These are phyloP conservation scores for Amaranthus cruentus DNA, from an alignment of 148 eudicot species.

Conservation along the genomic window DNA sequence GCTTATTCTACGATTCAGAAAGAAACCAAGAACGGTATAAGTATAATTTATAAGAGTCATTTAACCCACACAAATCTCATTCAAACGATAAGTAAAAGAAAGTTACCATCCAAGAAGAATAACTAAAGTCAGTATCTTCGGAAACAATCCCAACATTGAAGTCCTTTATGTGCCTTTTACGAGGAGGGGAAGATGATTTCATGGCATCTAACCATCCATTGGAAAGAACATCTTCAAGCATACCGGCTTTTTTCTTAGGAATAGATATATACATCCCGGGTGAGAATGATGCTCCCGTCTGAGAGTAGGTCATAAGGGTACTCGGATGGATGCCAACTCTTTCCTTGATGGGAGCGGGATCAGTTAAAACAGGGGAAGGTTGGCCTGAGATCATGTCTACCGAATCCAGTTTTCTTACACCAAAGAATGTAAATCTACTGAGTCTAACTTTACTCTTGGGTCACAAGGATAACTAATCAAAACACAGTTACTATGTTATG, in stretches of 20 bases:
- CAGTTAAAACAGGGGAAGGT: slow-evolving; percentile 63
- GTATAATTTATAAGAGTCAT: too few species aligned
- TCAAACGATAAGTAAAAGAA: too few species aligned
- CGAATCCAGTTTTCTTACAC: background rate
- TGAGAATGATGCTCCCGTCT: slow-evolving; percentile 46
- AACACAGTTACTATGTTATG: too few species aligned
- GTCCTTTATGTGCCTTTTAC: slow-evolving; percentile 55
- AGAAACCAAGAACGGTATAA: background rate
- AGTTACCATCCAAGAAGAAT: slow-evolving; percentile 34
- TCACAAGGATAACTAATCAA: too few species aligned
- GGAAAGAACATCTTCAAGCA: slow-evolving; percentile 68
- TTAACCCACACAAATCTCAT: too few species aligned
- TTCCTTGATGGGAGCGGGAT: slow-evolving; percentile 55
- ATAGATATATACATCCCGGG: slow-evolving; percentile 32
- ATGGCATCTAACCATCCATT: slow-evolving; percentile 91
- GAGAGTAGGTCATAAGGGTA: slow-evolving; percentile 35
- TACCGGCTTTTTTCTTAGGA: slow-evolving; percentile 49
- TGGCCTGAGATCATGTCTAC: slow-evolving; percentile 61
- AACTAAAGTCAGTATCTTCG: slow-evolving; percentile 52
- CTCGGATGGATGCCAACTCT: slow-evolving; percentile 51
- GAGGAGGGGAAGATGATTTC: slow-evolving; percentile 85
- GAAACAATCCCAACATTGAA: slow-evolving; percentile 37
- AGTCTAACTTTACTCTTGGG: too few species aligned
- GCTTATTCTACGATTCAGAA: slow-evolving; percentile 33
- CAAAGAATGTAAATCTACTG: too few species aligned